Percentiles rank a stretch among this genome's conserved stretches.
Conservation (phyloP, 2,329 filamentous ascomycete genomes). For the Aureobasidium uvarum region DNA sequence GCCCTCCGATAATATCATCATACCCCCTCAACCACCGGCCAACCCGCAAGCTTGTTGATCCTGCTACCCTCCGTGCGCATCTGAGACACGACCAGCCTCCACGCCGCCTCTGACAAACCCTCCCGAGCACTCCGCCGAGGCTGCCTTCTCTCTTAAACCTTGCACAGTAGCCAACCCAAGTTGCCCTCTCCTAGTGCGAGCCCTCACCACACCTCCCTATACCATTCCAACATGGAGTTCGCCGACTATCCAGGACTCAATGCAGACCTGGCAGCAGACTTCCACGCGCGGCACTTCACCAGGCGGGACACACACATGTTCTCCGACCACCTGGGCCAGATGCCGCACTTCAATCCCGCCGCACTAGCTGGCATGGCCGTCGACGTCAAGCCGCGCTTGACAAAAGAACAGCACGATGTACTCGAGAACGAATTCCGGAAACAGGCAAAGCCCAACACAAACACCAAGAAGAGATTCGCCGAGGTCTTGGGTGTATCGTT, state of each 20-base stretch:
- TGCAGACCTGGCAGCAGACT: conserved; percentile 28
- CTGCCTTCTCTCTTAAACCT: conserved; percentile 21
- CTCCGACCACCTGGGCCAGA: conserved; percentile 15
- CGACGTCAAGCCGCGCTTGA: conserved; percentile 53
- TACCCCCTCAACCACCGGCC: conserved; percentile 17
- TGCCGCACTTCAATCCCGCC: conserved; percentile 29
- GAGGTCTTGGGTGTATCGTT: conserved; percentile 49
- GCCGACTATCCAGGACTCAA: conserved; percentile 29
- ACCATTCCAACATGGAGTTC: conserved; percentile 28
- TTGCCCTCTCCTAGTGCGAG: conserved; percentile 5
- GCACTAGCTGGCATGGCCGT: conserved; percentile 33
- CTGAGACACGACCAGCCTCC: conserved; percentile 22
- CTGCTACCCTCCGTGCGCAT: conserved; percentile 17
- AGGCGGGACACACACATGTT: conserved; percentile 25
- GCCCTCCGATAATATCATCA: neutral
- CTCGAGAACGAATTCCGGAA: conserved; percentile 51
- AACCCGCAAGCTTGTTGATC: conserved; percentile 25
- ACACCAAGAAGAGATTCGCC: conserved; percentile 52
- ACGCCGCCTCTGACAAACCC: conserved; percentile 8
- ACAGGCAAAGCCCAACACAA: conserved; percentile 52
- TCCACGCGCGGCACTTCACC: conserved; percentile 29
- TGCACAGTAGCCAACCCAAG: conserved; percentile 7
- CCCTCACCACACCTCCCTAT: neutral
- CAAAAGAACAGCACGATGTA: conserved; percentile 55
- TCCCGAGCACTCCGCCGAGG: conserved; percentile 19